Conservation (phyloP, 2,329 filamentous ascomycete species). For the Penicillium verrucosum region DNA sequence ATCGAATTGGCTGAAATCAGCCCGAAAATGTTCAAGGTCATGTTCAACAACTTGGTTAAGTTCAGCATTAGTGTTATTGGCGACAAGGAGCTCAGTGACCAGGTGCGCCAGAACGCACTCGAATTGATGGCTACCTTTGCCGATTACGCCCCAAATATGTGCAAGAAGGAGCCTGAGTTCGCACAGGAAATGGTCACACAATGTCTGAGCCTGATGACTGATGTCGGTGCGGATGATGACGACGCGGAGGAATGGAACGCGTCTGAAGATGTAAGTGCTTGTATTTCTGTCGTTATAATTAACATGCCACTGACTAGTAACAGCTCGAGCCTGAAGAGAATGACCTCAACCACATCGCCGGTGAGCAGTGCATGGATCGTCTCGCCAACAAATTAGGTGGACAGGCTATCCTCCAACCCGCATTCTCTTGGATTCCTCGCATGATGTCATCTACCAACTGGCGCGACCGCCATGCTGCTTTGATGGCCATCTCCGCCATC, state of each 20-base stretch:
- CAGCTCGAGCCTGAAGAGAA: conserved; percentile 92
- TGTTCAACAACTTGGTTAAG: conserved; percentile 90
- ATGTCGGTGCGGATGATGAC: conserved; percentile 90
- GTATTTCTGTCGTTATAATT: conserved; percentile 11
- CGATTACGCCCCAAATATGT: conserved; percentile 90
- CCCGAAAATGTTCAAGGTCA: conserved; percentile 92
- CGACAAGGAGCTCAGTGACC: conserved; percentile 89
- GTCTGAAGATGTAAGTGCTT: conserved; percentile 73
- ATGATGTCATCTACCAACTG: conserved; percentile 97
- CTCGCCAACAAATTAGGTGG: conserved; percentile 96
- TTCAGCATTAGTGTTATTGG: conserved; percentile 93
- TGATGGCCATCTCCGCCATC: conserved; percentile 98
- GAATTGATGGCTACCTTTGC: conserved; percentile 98
- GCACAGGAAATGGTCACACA: conserved; percentile 97
- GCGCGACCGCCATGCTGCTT: conserved; percentile 90
- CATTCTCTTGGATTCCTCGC: conserved; percentile 92
- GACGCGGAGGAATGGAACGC: conserved; percentile 91
- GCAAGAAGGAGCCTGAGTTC: conserved; percentile 88
- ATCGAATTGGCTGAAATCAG: conserved; percentile 94
- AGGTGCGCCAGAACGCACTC: conserved; percentile 88
- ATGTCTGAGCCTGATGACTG: conserved; percentile 96
- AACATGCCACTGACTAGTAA: conserved; percentile 21
- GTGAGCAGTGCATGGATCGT: conserved; percentile 97
- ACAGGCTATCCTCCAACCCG: conserved; percentile 85
- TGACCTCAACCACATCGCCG: conserved; percentile 94